Percentiles rank a stretch among this genome's conserved stretches.
These are phyloP conservation scores for Alternaria postmessia DNA, from an alignment of 2,329 filamentous ascomycete species.

Conservation along the genomic window DNA sequence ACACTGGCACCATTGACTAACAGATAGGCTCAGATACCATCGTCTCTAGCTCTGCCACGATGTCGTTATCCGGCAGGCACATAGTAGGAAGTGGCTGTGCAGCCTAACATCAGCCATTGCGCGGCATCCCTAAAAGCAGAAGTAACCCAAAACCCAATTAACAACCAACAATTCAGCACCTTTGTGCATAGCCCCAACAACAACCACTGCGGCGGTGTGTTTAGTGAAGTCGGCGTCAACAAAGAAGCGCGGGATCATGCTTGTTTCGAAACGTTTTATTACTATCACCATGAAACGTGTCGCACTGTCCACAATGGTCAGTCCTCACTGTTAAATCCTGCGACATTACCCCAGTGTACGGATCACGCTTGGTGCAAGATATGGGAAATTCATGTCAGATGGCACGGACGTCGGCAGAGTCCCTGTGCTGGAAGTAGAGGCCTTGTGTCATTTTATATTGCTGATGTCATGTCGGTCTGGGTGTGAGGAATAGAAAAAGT, in stretches of 20 bases:
- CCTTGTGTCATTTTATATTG: background rate
- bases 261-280: conserved; percentile 1
- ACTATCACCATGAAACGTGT: conserved; percentile 7
- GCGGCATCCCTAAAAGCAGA: background rate
- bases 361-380: background rate
- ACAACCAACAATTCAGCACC: background rate
- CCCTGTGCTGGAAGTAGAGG: background rate
- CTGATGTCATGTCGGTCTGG: background rate
- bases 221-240: background rate
- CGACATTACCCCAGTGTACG: background rate
- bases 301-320: conserved; percentile 3
- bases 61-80: background rate
- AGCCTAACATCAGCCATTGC: background rate
- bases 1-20: background rate
- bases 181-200: background rate
- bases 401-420: background rate
- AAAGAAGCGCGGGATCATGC: background rate
- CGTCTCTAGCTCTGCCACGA: background rate
- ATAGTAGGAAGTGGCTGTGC: background rate
- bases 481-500: background rate
- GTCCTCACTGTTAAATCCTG: background rate
- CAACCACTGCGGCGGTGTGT: background rate
- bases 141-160: background rate
- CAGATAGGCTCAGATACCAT: background rate
- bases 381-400: background rate